Base-by-base conservation (phyloP, 192 early-diverging fungal species). In the Coemansia sp. region DNA sequence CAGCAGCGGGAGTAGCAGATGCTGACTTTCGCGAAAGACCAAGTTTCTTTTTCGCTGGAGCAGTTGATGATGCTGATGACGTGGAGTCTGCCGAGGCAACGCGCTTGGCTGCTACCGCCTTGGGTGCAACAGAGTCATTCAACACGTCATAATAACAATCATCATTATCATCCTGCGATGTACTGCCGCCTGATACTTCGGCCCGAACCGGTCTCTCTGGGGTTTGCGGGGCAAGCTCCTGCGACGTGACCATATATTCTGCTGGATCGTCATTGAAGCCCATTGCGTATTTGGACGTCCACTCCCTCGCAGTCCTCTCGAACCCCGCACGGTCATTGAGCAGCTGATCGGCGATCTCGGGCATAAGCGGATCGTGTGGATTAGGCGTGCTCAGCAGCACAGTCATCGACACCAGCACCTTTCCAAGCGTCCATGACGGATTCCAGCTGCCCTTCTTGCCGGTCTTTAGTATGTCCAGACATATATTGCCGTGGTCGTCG, bases 401-500 rank as follows among this genome's bases (percentile, higher is more conserved):
- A 2, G 69, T 54, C 19, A 92, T 55, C 0, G 88, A 84, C 2
- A 85, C 65, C 8, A 92, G 68, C 0, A 89, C 82, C 11, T 83
- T 89, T 2, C 66, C 61, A 25, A 92, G 50, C 23, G 81, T 91
- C 53, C 87, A 74, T 6, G 88, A 82, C 0, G 91, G 90, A n/a
- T 65, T 71, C 91, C 91, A 92, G 17, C 68, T 64, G n/a, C 88
- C 87, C 40, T 78, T 74, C 19, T 62, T 81, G 30, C 78, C 78
- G 8, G 73, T 67, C 59, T 89, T 91, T 13, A 92, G 45, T 11
- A 91, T 83, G 59, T 90, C 86, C 20, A 88, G 62, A 50, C 91
- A 92, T 11, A 92, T 92, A 4, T 88, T 82, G 19, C 91, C 91
- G 41, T 80, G 71, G 28, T 91, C 84, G 57, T 92, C 91, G 41